Base-by-base conservation (phyloP, 768 basidiomycete genomes). In the Panellus pusillus region DNA sequence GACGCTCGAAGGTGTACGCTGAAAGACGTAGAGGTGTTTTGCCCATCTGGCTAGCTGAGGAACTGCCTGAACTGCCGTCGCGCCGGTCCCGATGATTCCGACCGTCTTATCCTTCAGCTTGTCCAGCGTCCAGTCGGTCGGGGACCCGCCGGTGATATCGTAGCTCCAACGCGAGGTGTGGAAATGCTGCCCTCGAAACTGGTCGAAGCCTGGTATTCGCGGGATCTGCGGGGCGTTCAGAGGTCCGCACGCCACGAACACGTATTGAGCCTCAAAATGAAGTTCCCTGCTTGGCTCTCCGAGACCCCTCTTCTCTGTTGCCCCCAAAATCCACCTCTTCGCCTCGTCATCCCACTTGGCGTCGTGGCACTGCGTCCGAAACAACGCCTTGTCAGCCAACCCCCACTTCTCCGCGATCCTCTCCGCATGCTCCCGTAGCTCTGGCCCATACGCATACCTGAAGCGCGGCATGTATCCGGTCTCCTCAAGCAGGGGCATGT, bases 401-500 rank as follows among this genome's bases (percentile, higher is more conserved):
- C 37, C 47, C 53, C 53, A 62, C 40, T 53, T 55, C 44, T 52
- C 38, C 24, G 61, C 61, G 18, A 62, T 62, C 12, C 47, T 43
- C 7, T 62, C 43, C 14, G 61, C 58, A n/a, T 62, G 52, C 20
- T 17, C 51, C 3, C 58, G 41, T 7, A 62, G 37, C 43, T 62
- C 58, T 1, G 44, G 9, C 9, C 61, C 61, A 20, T 62, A 60
- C 17, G 61, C 19, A 39, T 62, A 62, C 20, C 44, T 57, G 55
- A 44, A 29, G 18, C 36, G 42, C 24, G 61, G 61, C 47, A 62
- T 57, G 46, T 60, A 54, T 11, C 55, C 61, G 5, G 50, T 62
- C 17, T 62, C 61, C 49, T 62, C 61, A 8, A 62, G 45, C 13
- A 62, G 49, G 18, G 61, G 61, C 52, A 62, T 52, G 44, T 60